These are phyloP conservation scores for Sporothrix humicola DNA, from an alignment of 2,329 filamentous ascomycete genomes.

Conservation along the genomic window DNA sequence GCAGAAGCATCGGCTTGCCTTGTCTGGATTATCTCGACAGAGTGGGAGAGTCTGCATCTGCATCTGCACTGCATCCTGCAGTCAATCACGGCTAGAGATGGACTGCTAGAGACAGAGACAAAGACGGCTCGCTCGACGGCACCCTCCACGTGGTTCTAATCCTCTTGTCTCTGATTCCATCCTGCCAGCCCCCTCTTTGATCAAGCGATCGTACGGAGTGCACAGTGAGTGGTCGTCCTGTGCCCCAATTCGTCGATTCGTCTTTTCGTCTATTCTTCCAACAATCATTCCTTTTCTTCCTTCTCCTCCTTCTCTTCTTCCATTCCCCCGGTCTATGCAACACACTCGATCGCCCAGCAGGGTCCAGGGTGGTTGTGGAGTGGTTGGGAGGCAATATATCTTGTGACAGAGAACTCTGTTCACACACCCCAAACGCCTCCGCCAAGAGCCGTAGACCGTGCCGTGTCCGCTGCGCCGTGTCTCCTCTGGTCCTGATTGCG, in stretches of 20 bases:
- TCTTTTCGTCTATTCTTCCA: too few relatives aligned
- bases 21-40: not conserved
- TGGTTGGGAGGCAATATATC: too few relatives aligned
- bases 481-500: not conserved
- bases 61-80: not conserved
- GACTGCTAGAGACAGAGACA: not conserved
- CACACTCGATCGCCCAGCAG: not conserved
- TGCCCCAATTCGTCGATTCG: too few relatives aligned
- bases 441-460: slow-evolving; percentile 5
- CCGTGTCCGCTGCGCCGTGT: slow-evolving; percentile 21
- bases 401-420: too few relatives aligned
- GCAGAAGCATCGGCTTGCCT: not conserved
- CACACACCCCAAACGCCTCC: not conserved
- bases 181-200: not conserved
- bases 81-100: not conserved
- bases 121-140: not conserved
- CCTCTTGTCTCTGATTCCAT: not conserved
- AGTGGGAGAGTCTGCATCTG: too few relatives aligned
- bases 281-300: not conserved
- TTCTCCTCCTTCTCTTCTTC: not conserved
- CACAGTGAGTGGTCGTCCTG: too few relatives aligned
- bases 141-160: not conserved
- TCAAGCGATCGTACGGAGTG: not conserved
- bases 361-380: too few relatives aligned
- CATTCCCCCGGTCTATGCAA: not conserved